phyloP scores from a whole-genome alignment of 768 basidiomycete genomes.

The Coprinopsis cinerea region DNA sequence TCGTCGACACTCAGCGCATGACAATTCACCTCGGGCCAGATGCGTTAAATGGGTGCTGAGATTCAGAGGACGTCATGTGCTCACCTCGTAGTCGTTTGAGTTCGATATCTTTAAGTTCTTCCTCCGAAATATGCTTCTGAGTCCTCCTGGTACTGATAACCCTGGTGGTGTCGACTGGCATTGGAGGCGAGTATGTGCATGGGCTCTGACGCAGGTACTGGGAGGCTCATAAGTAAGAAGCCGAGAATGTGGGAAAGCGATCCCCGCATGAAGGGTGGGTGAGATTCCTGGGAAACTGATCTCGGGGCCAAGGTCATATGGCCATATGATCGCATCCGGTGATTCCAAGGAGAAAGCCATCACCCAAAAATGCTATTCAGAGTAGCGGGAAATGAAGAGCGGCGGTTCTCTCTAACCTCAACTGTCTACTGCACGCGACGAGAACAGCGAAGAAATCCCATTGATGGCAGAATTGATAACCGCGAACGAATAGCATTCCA shows the following conservation, averaged over 20 bases:
- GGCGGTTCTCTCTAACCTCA: background rate
- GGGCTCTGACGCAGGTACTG: background rate
- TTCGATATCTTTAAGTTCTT: slow-evolving; percentile 48
- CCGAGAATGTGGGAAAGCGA: background rate
- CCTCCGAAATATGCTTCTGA: slow-evolving; percentile 41
- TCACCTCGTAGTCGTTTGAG: slow-evolving; percentile 42
- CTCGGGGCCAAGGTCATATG: background rate
- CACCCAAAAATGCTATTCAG: background rate
- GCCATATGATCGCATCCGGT: background rate
- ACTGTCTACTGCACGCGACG: too few species aligned
- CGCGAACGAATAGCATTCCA: too few species aligned
- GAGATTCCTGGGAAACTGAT: background rate
- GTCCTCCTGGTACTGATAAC: slow-evolving; percentile 31
- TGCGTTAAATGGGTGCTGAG: slow-evolving; percentile 1
- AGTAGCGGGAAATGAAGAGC: background rate
- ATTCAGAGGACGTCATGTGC: slow-evolving; percentile 11
- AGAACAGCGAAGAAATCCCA: too few species aligned
- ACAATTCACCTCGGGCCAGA: slow-evolving; percentile 36
- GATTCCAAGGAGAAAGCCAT: background rate
- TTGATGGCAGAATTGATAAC: too few species aligned
- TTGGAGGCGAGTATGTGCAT: slow-evolving; percentile 14
- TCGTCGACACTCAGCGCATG: slow-evolving; percentile 49
- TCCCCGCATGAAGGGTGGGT: background rate
- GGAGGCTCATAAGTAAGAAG: background rate
- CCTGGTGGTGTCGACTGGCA: slow-evolving; percentile 41